Evolutionary conservation across 2,329 filamentous ascomycete species (phyloP).

Genomic region (Verticillium zaregamsianum): DNA sequence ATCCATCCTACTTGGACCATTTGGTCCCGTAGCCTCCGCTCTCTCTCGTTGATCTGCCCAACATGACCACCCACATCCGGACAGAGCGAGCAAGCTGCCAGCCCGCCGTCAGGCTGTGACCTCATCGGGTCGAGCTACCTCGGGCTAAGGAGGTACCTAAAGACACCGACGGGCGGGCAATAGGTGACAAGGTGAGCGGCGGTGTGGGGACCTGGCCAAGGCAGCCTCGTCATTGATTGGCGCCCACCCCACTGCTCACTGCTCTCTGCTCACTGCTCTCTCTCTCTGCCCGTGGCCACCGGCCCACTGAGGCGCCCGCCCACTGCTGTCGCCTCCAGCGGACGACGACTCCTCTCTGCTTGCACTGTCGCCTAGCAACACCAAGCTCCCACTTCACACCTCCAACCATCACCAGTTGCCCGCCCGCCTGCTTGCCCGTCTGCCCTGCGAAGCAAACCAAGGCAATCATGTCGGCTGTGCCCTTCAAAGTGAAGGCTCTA

Average conservation of each 20-base stretch:
- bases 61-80: not conserved
- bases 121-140: not conserved
- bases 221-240: not conserved
- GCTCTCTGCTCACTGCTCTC: not conserved
- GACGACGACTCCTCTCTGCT: constrained; percentile 2
- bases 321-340: not conserved
- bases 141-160: not conserved
- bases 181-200: not conserved
- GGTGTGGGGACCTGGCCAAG: not conserved
- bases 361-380: not conserved
- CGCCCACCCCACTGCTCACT: not conserved
- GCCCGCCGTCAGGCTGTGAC: not conserved
- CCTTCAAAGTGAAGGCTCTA: constrained; percentile 92
- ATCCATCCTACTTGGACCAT: too few relatives aligned
- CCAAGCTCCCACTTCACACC: constrained; percentile 1
- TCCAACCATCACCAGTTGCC: not conserved
- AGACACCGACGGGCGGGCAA: not conserved
- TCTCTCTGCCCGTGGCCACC: not conserved
- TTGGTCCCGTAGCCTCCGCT: too few relatives aligned
- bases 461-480: constrained; percentile 37
- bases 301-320: not conserved
- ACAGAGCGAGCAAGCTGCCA: not conserved
- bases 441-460: not conserved
- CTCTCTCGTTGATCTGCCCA: not conserved
- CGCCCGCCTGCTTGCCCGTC: not conserved